Conservation (phyloP, 2,329 filamentous ascomycete species). For the Nemania diffusa region DNA sequence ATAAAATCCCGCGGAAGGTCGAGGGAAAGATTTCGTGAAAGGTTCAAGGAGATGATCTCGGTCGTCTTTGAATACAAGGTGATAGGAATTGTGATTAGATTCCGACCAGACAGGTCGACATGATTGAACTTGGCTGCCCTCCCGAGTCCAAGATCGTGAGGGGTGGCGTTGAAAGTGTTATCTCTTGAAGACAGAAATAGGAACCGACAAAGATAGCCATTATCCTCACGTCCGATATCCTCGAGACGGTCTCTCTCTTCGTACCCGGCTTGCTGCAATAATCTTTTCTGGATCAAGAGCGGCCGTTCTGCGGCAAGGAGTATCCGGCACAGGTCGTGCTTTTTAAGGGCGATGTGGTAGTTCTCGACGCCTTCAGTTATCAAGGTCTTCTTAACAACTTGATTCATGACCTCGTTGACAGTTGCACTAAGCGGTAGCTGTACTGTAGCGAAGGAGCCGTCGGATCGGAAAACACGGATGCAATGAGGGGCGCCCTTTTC, state of each 20-base stretch:
- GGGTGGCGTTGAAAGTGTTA: constrained; percentile 77
- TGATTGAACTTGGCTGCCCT: constrained; percentile 93
- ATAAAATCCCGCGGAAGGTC: constrained; percentile 97
- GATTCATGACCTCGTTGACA: constrained; percentile 86
- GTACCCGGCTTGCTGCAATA: constrained; percentile 93
- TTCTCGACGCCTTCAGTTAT: constrained; percentile 90
- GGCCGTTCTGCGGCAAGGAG: constrained; percentile 82
- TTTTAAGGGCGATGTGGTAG: constrained; percentile 94
- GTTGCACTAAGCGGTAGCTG: constrained; percentile 85
- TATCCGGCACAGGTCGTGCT: constrained; percentile 88
- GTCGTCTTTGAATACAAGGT: constrained; percentile 88
- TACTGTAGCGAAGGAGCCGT: constrained; percentile 93
- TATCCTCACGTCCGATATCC: constrained; percentile 94
- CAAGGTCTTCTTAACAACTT: constrained; percentile 94
- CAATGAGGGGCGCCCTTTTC: constrained; percentile 84
- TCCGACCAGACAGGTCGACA: constrained; percentile 89
- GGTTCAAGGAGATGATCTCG: constrained; percentile 94
- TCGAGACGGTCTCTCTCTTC: constrained; percentile 86
- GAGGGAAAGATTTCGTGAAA: constrained; percentile 90
- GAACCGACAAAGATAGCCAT: constrained; percentile 95
- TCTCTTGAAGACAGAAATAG: constrained; percentile 92
- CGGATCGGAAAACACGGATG: constrained; percentile 92
- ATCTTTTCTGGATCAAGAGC: constrained; percentile 87
- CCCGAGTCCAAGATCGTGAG: constrained; percentile 82
- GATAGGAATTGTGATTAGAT: constrained; percentile 94